Conservation (phyloP, 1,139 yeast species). For the Kurtzmaniella quercitrusa region DNA sequence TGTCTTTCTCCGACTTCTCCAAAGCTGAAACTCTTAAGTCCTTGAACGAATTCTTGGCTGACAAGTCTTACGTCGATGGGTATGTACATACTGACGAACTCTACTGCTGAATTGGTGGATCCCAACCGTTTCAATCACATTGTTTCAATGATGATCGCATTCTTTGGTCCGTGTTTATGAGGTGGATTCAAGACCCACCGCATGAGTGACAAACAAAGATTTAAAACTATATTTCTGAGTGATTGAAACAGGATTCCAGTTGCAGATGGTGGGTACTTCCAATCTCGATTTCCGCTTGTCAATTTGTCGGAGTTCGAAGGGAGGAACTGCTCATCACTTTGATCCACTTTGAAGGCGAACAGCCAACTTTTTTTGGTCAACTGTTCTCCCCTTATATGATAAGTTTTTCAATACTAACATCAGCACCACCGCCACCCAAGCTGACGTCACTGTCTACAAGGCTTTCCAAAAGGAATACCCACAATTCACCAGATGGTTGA, state of each 20-base stretch:
- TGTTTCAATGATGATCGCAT: conserved; percentile 56
- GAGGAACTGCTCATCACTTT: too few species aligned
- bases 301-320: too few species aligned
- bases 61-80: conserved; percentile 94
- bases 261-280: not conserved
- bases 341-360: too few species aligned
- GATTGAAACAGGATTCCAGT: not conserved
- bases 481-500: conserved; percentile 95
- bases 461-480: conserved; percentile 94
- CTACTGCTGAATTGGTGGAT: not conserved
- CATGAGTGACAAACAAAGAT: conserved; percentile 65
- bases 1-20: conserved; percentile 80
- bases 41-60: conserved; percentile 84
- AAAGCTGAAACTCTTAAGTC: conserved; percentile 77
- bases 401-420: conserved; percentile 22
- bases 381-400: too few species aligned
- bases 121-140: not conserved
- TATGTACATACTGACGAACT: conserved; percentile 38
- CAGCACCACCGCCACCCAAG: conserved; percentile 87
- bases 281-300: too few species aligned
- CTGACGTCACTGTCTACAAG: conserved; percentile 91
- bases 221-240: conserved; percentile 4
- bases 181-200: conserved; percentile 93
- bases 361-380: too few species aligned
- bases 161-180: conserved; percentile 96